Base-by-base conservation (phyloP, 345 rosid genomes). In the Eucalyptus grandis region DNA sequence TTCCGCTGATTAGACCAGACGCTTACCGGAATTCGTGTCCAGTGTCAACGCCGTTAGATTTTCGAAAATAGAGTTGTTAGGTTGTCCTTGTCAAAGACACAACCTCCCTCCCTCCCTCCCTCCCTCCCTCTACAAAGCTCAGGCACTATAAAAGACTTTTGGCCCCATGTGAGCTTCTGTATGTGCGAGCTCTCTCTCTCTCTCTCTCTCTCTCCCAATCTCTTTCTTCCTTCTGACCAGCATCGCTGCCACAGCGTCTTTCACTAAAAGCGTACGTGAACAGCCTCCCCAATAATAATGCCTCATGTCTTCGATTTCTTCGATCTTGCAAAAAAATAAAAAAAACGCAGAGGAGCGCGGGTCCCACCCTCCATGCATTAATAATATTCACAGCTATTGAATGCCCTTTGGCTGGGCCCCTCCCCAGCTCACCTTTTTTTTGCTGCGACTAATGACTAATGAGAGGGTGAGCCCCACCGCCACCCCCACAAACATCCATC, bases 1-100 rank as follows among this genome's bases (percentile, higher is more conserved):
- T 88, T 80, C 58, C 37, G 22, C 22, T 92, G 95, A 93, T 89
- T 86, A 81, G 95, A 93, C 92, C 9, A 89, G 86, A 87, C 88
- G 87, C 30, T 77, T 50, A 62, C 93, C 91, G 88, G 91, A 91
- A 88, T 89, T 92, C 90, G 87, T 89, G 92, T 87, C 90, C 27
- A 43, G 93, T 91, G 92, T 93, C 93, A 90, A 93, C 95, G 93
- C 95, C 93, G 94, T 92, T 90, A 54, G 93, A 92, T 90, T 87
- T 92, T 49, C 49, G 11, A 65, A 88, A 49, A 31, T 7, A 77
- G 89, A 90, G 93, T 87, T 15, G 93, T 90, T 91, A 69, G 88
- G 56, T 92, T 91, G 94, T 93, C 94, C 89, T 69, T 87, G 93
- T 92, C 93, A 86, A 89, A 31, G 51, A 6, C 27, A 77, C 83